Base-by-base conservation (phyloP, 2,329 filamentous ascomycete genomes). In the Fusarium penzigii region DNA sequence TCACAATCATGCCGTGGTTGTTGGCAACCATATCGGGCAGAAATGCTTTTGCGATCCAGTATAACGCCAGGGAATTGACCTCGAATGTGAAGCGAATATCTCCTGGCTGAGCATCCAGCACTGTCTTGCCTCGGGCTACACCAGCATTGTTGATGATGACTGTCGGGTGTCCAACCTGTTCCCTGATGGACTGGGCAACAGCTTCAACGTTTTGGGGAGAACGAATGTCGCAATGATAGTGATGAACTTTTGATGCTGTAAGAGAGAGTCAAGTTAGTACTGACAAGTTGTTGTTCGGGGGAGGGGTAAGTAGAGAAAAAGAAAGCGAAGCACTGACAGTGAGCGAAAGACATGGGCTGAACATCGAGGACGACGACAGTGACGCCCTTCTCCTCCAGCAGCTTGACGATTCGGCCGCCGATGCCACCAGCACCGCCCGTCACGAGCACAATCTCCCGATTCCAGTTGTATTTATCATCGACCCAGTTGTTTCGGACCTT, bases 361-460 rank as follows among this genome's bases (percentile, higher is more conserved):
- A 90, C 78, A 71, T 93, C 89, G 36, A 92, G 68, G 2, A 92
- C 85, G 0, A 86, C 86, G 34, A 92, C 86, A 58, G 82, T 88
- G 59, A 89, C 76, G 1, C 81, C 82, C 54, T 73, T 75, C 66
- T 85, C 81, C 1, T 83, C 85, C n/a, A 94, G 75, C 48, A 86
- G 68, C 57, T 79, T 77, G 13, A 88, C 87, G 3, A 90, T 78
- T 38, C 80, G 73, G 17, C 80, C 82, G 13, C 89, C 89, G 63
- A 93, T 91, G 0, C 89, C 89, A 50, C 83, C 83, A 40, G 86
- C 84, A 8, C 89, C 89, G 8, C 90, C 89, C 0, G 89, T 92
- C 17, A 92, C 78, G 41, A 92, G 75, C 3, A 89, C 85, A 46
- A 92, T 78, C 72, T 92, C 88, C 46, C 78, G 79, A 17, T 76